Conservation (phyloP, 2,329 filamentous ascomycete genomes). For the Calonectria naviculata region DNA sequence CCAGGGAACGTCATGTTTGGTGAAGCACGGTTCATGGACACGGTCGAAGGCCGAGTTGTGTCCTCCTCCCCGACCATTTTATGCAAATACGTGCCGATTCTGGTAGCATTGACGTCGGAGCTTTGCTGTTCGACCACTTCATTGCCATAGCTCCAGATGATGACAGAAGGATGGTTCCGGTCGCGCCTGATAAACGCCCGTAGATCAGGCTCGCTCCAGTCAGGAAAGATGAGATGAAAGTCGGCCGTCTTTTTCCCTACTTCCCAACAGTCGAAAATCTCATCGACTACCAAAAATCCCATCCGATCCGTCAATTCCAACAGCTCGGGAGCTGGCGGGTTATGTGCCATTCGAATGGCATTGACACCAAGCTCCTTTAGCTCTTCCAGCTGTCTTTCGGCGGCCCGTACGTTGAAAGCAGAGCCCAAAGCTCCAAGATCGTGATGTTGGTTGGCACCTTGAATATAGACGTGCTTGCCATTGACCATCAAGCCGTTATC, state of each 20-base stretch:
- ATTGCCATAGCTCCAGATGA: not conserved
- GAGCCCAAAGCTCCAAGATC: not conserved
- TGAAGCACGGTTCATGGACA: not conserved
- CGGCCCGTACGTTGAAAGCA: not conserved
- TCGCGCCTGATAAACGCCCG: not conserved
- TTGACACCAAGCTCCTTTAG: not conserved
- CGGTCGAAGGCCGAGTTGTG: not conserved
- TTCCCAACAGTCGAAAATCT: not conserved
- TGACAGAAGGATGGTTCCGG: not conserved
- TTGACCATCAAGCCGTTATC: not conserved
- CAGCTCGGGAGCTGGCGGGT: not conserved
- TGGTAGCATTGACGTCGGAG: not conserved
- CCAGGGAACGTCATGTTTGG: not conserved
- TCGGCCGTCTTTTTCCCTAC: not conserved
- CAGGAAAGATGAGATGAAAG: not conserved
- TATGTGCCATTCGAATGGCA: not conserved
- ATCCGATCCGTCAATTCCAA: not conserved
- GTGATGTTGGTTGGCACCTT: not conserved
- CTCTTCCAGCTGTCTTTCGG: not conserved
- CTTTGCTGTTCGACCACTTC: not conserved
- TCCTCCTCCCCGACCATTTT: not conserved
- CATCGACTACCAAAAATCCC: not conserved
- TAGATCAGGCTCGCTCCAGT: not conserved
- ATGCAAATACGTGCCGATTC: not conserved
- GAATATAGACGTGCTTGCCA: not conserved